phyloP scores from a whole-genome alignment of 371 early-diverging fungal genomes.

The Catenaria anguillulae region DNA sequence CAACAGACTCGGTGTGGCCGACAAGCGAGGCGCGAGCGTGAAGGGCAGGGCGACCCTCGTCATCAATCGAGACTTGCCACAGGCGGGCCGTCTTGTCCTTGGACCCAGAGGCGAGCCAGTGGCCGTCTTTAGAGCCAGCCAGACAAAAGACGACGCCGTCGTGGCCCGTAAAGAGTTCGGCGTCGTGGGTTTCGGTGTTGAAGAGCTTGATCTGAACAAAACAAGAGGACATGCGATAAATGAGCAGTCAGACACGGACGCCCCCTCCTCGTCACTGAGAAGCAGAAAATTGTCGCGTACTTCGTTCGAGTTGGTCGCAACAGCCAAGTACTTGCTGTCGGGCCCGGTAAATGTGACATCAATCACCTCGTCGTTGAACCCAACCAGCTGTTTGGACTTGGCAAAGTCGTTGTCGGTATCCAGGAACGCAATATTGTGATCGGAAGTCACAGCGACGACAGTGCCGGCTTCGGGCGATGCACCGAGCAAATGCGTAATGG shows the following conservation, averaged over 20 bases:
- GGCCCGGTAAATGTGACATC: conserved; percentile 65
- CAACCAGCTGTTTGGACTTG: conserved; percentile 67
- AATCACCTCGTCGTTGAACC: conserved; percentile 89
- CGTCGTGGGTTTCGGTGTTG: conserved; percentile 57
- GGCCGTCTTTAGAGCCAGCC: conserved; percentile 46
- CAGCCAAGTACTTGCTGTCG: conserved; percentile 55
- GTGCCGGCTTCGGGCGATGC: not conserved
- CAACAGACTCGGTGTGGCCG: conserved; percentile 85
- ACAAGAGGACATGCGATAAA: too few species aligned
- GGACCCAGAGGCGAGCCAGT: conserved; percentile 61
- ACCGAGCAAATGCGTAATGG: conserved; percentile 48
- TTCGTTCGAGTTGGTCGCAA: conserved; percentile 74
- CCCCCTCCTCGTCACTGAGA: too few species aligned
- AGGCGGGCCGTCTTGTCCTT: conserved; percentile 76
- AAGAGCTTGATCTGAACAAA: conserved; percentile 57
- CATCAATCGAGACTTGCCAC: conserved; percentile 38
- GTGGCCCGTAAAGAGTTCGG: conserved; percentile 77
- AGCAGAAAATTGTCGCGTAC: too few species aligned
- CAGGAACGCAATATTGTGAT: conserved; percentile 78
- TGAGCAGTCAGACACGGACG: too few species aligned
- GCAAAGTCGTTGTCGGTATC: conserved; percentile 31
- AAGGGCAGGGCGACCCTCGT: conserved; percentile 4
- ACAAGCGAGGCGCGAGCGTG: conserved; percentile 51
- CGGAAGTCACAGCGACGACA: conserved; percentile 60
- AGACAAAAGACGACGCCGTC: conserved; percentile 69